A percentile compares a stretch with the other conserved stretches of the same genome.
These are phyloP conservation scores for Hymenotorrendiella dingleyae DNA, from an alignment of 2,329 filamentous ascomycete species.

Conservation along the genomic window DNA sequence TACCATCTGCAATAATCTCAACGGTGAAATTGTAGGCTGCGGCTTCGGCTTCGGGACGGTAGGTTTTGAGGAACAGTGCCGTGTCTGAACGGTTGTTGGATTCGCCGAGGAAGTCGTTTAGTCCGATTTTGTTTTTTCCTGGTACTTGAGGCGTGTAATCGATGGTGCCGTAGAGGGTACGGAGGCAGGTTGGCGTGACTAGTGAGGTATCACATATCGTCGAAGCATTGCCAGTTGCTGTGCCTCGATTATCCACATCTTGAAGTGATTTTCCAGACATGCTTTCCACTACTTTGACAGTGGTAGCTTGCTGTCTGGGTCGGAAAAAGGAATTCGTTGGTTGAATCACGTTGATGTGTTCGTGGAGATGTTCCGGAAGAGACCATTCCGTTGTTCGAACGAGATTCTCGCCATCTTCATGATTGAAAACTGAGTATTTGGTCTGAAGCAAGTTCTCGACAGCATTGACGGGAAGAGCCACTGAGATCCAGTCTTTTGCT, in stretches of 20 bases:
- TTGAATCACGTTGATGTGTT: constrained; percentile 46
- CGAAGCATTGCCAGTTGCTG: constrained; percentile 2
- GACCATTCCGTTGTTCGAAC: constrained; percentile 27
- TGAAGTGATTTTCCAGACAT: background rate
- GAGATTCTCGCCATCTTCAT: constrained; percentile 23
- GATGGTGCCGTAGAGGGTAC: constrained; percentile 19
- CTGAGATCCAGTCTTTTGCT: constrained; percentile 51
- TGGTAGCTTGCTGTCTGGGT: background rate
- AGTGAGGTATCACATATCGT: constrained; percentile 56
- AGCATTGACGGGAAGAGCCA: constrained; percentile 41
- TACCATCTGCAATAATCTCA: constrained; percentile 7
- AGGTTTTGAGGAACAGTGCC: constrained; percentile 17
- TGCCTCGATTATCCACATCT: background rate
- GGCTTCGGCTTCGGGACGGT: constrained; percentile 5
- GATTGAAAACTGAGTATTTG: constrained; percentile 32
- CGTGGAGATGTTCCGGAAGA: constrained; percentile 37
- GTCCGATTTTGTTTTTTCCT: constrained; percentile 18
- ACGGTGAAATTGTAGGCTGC: constrained; percentile 3
- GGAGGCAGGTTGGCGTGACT: constrained; percentile 21
- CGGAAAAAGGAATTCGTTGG: constrained; percentile 54
- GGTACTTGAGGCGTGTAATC: constrained; percentile 16
- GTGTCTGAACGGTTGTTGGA: constrained; percentile 19
- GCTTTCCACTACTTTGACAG: too few species aligned
- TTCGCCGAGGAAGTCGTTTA: constrained; percentile 24
- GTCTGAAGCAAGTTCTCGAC: constrained; percentile 32